These are phyloP conservation scores for Daldinia sp. DNA, from an alignment of 2,329 filamentous ascomycete species.

Conservation along the genomic window DNA sequence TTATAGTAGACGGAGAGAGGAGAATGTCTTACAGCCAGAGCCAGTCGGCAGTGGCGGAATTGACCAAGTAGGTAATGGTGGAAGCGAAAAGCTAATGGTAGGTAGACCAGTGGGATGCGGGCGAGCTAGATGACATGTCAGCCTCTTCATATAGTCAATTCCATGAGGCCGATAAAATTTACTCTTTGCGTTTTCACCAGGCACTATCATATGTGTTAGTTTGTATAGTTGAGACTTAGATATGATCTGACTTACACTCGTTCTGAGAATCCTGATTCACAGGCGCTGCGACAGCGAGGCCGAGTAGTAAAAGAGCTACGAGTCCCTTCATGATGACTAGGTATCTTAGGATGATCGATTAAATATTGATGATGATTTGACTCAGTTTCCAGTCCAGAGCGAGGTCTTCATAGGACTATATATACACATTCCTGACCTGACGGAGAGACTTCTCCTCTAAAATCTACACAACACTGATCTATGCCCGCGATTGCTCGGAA, in stretches of 20 bases:
- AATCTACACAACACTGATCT: neutral
- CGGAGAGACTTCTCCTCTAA: slow-evolving; percentile 6
- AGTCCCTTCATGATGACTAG: slow-evolving; percentile 39
- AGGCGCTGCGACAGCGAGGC: slow-evolving; percentile 30
- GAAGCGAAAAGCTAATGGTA: slow-evolving; percentile 21
- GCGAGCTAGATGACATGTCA: slow-evolving; percentile 21
- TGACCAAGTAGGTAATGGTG: slow-evolving; percentile 20
- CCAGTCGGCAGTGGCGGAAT: slow-evolving; percentile 16
- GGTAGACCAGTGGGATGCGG: slow-evolving; percentile 21
- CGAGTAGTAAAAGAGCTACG: slow-evolving; percentile 34
- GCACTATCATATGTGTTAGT: slow-evolving; percentile 23
- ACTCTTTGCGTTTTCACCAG: slow-evolving; percentile 18
- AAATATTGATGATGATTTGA: slow-evolving; percentile 18
- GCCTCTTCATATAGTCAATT: neutral
- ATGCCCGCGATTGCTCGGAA: slow-evolving; percentile 12
- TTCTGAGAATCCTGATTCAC: slow-evolving; percentile 24
- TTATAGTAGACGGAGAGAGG: neutral
- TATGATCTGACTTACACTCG: slow-evolving; percentile 16
- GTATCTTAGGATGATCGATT: slow-evolving; percentile 10
- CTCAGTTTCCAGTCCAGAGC: neutral
- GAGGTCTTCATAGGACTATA: slow-evolving; percentile 12
- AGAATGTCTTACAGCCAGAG: slow-evolving; percentile 27
- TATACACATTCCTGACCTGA: slow-evolving; percentile 27
- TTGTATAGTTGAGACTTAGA: neutral
- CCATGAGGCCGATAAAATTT: neutral